Evolutionary conservation across 106 monocot species (phyloP).

Genomic region (Allium sativum): DNA sequence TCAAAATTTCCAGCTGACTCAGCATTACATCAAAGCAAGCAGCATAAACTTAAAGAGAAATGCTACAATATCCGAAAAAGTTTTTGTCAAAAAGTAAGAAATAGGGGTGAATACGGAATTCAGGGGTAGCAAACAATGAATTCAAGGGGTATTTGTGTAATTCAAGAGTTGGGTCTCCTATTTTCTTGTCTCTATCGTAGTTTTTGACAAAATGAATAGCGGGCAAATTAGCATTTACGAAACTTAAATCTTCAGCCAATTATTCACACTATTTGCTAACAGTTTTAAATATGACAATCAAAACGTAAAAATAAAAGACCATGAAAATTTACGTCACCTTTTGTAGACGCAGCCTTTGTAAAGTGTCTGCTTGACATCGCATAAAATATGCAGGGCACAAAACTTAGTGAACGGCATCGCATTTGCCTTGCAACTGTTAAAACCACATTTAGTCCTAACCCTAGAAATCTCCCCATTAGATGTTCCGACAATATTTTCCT

Average conservation of each 20-base stretch:
- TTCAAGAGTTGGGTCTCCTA: too few species aligned
- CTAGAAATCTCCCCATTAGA: slow-evolving; percentile 2
- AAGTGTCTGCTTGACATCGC: slow-evolving; percentile 39
- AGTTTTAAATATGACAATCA: not conserved
- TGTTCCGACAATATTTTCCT: not conserved
- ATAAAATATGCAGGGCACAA: slow-evolving; percentile 46
- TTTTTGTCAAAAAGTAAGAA: too few species aligned
- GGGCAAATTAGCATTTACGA: too few species aligned
- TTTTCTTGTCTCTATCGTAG: too few species aligned
- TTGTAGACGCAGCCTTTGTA: slow-evolving; percentile 49
- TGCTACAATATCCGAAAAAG: too few species aligned
- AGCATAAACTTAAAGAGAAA: not conserved
- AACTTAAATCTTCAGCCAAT: not conserved
- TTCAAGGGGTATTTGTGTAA: too few species aligned
- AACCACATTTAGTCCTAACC: slow-evolving; percentile 21
- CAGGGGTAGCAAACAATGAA: too few species aligned
- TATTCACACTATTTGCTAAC: not conserved
- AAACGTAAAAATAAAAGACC: not conserved
- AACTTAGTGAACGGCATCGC: slow-evolving; percentile 44
- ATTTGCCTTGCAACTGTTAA: slow-evolving; percentile 31
- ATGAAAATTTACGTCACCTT: slow-evolving; percentile 19
- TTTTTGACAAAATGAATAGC: too few species aligned
- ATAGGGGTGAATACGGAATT: too few species aligned
- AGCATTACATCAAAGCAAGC: not conserved
- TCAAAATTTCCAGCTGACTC: not conserved